phyloP scores from a whole-genome alignment of 2,329 filamentous ascomycete genomes.

The Xylaria sp. region DNA sequence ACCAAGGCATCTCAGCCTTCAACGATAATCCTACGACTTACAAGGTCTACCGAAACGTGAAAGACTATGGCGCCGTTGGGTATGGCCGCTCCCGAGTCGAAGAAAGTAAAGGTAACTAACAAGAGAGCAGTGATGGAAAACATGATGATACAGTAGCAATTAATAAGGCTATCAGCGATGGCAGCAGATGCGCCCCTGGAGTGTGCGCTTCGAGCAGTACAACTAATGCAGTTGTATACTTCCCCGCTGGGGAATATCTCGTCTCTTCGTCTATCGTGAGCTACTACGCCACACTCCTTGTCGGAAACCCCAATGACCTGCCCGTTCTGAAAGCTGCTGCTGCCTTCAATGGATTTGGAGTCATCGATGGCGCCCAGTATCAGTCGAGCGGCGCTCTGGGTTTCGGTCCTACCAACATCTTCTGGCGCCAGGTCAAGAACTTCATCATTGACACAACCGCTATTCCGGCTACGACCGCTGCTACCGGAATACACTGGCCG shows the following conservation, averaged over 20 bases:
- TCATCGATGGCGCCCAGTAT: slow-evolving; percentile 62
- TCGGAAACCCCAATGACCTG: slow-evolving; percentile 56
- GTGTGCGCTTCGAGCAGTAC: slow-evolving; percentile 34
- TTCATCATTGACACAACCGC: slow-evolving; percentile 66
- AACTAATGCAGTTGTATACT: slow-evolving; percentile 41
- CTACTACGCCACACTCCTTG: slow-evolving; percentile 82
- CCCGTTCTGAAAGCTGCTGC: slow-evolving; percentile 65
- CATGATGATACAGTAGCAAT: slow-evolving; percentile 38
- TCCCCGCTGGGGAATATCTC: slow-evolving; percentile 39
- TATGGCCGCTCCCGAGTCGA: slow-evolving; percentile 19
- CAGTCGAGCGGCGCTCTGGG: slow-evolving; percentile 53
- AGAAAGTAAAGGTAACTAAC: slow-evolving; percentile 16
- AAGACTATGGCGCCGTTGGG: slow-evolving; percentile 52
- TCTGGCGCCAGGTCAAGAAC: slow-evolving; percentile 69
- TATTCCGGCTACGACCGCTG: slow-evolving; percentile 57
- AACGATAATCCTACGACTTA: slow-evolving; percentile 48
- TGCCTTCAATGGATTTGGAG: slow-evolving; percentile 59
- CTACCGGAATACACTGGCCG: slow-evolving; percentile 73
- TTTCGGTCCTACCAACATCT: slow-evolving; percentile 68
- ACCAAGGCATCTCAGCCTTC: slow-evolving; percentile 52
- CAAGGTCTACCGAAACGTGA: slow-evolving; percentile 53
- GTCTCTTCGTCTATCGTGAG: slow-evolving; percentile 69
- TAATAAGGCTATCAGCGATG: slow-evolving; percentile 35
- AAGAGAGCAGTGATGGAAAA: slow-evolving; percentile 30
- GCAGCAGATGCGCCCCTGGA: slow-evolving; percentile 38